A percentile compares a stretch with the other conserved stretches of the same genome.
phyloP scores from a whole-genome alignment of 306 rosid species.

The Casuarina cunninghamiana region DNA sequence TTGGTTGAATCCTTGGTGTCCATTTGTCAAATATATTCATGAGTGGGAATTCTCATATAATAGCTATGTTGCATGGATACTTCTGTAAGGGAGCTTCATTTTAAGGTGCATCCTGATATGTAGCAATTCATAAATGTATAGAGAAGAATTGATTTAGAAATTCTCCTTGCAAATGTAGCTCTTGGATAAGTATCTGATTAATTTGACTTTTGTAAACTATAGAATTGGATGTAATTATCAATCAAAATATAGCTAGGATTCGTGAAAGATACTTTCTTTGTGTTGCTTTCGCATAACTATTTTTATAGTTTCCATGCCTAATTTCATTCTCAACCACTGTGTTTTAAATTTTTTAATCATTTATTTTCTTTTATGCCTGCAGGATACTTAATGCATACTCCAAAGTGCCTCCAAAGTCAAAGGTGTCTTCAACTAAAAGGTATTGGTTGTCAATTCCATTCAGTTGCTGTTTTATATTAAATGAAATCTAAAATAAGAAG shows the following conservation, averaged over 20 bases:
- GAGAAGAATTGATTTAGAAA: not conserved
- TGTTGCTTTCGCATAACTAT: not conserved
- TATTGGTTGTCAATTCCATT: conserved; percentile 19
- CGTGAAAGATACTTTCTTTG: not conserved
- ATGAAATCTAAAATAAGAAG: not conserved
- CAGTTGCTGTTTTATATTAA: conserved; percentile 8
- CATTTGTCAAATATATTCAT: not conserved
- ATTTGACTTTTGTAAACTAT: not conserved
- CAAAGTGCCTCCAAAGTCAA: conserved; percentile 57
- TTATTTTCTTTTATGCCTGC: conserved; percentile 23
- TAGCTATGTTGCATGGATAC: not conserved
- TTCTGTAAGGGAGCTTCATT: not conserved
- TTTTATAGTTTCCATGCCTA: not conserved
- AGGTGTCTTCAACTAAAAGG: conserved; percentile 61
- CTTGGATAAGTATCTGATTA: not conserved
- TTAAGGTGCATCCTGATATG: not conserved
- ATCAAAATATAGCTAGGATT: not conserved
- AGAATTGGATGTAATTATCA: not conserved
- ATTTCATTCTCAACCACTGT: conserved; percentile 11
- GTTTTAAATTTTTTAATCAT: not conserved
- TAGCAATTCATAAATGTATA: not conserved
- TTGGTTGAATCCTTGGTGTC: not conserved
- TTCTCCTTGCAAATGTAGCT: not conserved
- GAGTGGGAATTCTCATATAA: not conserved
- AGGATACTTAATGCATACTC: conserved; percentile 61